Evolutionary conservation across 2,329 filamentous ascomycete species (phyloP).

Genomic region (Gnomoniopsis sp.): DNA sequence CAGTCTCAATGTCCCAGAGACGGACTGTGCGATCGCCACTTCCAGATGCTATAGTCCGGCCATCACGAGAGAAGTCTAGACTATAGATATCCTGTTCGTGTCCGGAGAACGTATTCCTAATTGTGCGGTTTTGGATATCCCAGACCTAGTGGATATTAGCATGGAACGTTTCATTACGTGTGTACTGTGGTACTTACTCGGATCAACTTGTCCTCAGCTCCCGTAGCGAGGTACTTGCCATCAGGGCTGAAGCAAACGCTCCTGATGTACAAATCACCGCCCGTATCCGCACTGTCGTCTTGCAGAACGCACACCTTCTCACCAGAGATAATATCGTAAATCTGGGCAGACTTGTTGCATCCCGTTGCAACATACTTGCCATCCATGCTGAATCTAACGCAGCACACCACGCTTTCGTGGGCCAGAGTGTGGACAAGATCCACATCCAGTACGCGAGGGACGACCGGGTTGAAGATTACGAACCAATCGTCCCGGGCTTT

Average conservation of each 20-base stretch:
- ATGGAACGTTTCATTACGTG: not conserved
- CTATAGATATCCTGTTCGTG: constrained; percentile 99
- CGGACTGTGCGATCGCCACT: constrained; percentile 93
- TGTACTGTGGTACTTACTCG: constrained; percentile 56
- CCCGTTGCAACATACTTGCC: constrained; percentile 95
- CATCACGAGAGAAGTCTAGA: constrained; percentile 89
- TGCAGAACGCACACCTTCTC: constrained; percentile 86
- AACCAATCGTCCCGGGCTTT: constrained; percentile 92
- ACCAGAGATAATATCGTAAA: constrained; percentile 87
- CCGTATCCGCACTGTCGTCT: constrained; percentile 81
- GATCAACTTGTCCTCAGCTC: constrained; percentile 96
- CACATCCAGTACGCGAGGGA: constrained; percentile 86
- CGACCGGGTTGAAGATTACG: constrained; percentile 90
- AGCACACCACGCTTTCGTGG: constrained; percentile 97
- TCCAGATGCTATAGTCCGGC: constrained; percentile 90
- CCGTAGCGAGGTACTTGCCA: constrained; percentile 88
- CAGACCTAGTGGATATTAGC: constrained; percentile 65
- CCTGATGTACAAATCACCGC: constrained; percentile 91
- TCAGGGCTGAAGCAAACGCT: constrained; percentile 99
- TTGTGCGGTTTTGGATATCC: constrained; percentile 81
- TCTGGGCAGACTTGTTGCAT: constrained; percentile 98
- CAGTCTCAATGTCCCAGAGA: constrained; percentile 90
- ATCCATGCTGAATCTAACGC: constrained; percentile 92
- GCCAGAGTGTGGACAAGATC: constrained; percentile 89
- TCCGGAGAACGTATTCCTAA: constrained; percentile 90